These are phyloP conservation scores for Exserohilum rostratum DNA, from an alignment of 2,329 filamentous ascomycete species.

Conservation along the genomic window DNA sequence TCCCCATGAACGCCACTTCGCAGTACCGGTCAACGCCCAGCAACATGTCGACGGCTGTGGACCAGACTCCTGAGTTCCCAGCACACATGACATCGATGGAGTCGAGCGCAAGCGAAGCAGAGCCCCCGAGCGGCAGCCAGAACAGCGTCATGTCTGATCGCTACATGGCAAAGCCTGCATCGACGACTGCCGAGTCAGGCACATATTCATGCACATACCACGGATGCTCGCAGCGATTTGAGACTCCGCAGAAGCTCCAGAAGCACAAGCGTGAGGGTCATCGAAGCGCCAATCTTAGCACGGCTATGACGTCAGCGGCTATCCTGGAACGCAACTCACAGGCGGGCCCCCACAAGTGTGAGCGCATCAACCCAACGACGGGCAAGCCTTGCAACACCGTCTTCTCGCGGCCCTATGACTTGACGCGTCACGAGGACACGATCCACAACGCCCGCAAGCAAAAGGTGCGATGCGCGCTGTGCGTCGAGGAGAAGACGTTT, in stretches of 20 bases:
- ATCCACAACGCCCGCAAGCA: conserved; percentile 95
- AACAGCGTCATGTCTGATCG: conserved; percentile 42
- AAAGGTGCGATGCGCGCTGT: conserved; percentile 91
- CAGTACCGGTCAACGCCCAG: conserved; percentile 43
- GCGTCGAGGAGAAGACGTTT: conserved; percentile 96
- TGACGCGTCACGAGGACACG: conserved; percentile 95
- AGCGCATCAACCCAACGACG: conserved; percentile 91
- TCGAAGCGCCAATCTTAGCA: conserved; percentile 57
- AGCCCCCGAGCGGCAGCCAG: conserved; percentile 51
- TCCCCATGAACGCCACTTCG: conserved; percentile 42
- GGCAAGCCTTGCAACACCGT: conserved; percentile 93
- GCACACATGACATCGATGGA: conserved; percentile 66
- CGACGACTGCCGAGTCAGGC: conserved; percentile 75
- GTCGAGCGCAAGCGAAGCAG: conserved; percentile 63
- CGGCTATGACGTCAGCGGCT: conserved; percentile 59
- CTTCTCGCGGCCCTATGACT: conserved; percentile 94
- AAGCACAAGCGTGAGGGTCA: conserved; percentile 96
- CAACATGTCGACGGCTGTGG: conserved; percentile 41
- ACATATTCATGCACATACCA: conserved; percentile 98
- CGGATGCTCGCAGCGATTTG: conserved; percentile 85
- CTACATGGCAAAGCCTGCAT: conserved; percentile 60
- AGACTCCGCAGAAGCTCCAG: conserved; percentile 83
- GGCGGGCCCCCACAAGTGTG: conserved; percentile 90
- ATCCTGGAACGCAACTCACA: conserved; percentile 76
- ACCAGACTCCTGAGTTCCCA: conserved; percentile 63